Percentiles rank a stretch among this genome's conserved stretches.
phyloP scores from a whole-genome alignment of 2,329 filamentous ascomycete species.

The Cladorrhinum sp. region DNA sequence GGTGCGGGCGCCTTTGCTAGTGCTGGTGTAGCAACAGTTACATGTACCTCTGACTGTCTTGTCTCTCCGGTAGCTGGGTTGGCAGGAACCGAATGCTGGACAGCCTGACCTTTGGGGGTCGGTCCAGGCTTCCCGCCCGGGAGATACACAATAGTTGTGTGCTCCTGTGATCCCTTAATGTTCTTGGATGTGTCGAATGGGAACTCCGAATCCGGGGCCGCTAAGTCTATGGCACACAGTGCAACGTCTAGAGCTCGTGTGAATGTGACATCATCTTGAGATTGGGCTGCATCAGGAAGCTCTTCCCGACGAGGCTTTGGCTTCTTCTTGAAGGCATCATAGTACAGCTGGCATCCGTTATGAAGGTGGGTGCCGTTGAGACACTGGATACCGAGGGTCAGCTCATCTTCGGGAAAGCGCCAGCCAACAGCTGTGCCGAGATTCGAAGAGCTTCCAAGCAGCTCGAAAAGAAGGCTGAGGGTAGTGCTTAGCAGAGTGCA shows the following conservation, averaged over 20 bases:
- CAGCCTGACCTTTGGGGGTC: background rate
- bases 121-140: slow-evolving; percentile 21
- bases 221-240: slow-evolving; percentile 47
- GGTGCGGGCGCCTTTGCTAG: background rate
- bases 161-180: slow-evolving; percentile 15
- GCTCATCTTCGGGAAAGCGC: slow-evolving; percentile 50
- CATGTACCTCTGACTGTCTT: background rate
- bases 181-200: slow-evolving; percentile 33
- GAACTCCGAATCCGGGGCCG: slow-evolving; percentile 37
- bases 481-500: slow-evolving; percentile 45
- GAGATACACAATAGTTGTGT: slow-evolving; percentile 20
- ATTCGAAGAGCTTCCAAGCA: slow-evolving; percentile 38
- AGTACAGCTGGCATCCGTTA: slow-evolving; percentile 40
- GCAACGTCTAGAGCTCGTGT: slow-evolving; percentile 49
- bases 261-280: slow-evolving; percentile 29
- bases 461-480: slow-evolving; percentile 48
- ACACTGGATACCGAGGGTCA: slow-evolving; percentile 44
- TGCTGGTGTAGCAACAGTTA: background rate
- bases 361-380: slow-evolving; percentile 40
- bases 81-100: background rate
- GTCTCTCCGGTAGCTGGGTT: background rate
- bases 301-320: slow-evolving; percentile 31
- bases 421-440: slow-evolving; percentile 43
- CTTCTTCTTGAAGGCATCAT: slow-evolving; percentile 24
- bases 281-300: slow-evolving; percentile 10